Conservation (phyloP, 805 yeast genomes). For the Blastobotrys peoriensis region DNA sequence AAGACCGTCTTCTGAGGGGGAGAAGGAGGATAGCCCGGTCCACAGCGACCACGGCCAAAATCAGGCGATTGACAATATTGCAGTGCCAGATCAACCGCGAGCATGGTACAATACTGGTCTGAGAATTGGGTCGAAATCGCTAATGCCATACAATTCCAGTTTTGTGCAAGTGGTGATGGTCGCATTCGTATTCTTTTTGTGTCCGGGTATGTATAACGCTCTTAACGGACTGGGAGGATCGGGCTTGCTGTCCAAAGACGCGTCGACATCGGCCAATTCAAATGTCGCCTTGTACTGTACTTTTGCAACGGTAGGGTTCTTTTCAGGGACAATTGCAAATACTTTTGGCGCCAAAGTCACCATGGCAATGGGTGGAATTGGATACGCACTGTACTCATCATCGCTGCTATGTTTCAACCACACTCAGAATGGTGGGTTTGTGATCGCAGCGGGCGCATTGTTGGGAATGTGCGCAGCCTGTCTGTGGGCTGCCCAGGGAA, state of each 20-base stretch:
- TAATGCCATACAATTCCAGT: constrained; percentile 36
- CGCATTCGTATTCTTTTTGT: constrained; percentile 42
- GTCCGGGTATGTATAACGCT: constrained; percentile 52
- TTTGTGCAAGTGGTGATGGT: constrained; percentile 41
- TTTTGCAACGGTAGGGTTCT: constrained; percentile 52
- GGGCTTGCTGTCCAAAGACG: constrained; percentile 27
- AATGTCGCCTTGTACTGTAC: constrained; percentile 48
- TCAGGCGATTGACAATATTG: not conserved
- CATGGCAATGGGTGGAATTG: constrained; percentile 40
- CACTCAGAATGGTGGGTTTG: constrained; percentile 43
- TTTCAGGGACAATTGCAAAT: constrained; percentile 51
- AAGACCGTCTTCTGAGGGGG: not conserved
- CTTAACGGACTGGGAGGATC: constrained; percentile 46
- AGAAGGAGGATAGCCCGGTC: not conserved
- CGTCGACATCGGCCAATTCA: constrained; percentile 46
- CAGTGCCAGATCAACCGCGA: constrained; percentile 1
- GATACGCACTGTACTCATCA: constrained; percentile 42
- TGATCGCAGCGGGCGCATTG: constrained; percentile 51
- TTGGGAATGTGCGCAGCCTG: constrained; percentile 51
- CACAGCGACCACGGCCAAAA: not conserved
- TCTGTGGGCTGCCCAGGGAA: constrained; percentile 57
- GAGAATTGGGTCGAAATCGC: constrained; percentile 20
- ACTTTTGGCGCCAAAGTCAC: constrained; percentile 41
- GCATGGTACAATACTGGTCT: constrained; percentile 23
- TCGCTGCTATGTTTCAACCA: constrained; percentile 41